A percentile compares a stretch with the other conserved stretches of the same genome.
These are phyloP conservation scores for Protomyces macrosporus DNA, from an alignment of 1,139 yeast species.

Conservation along the genomic window DNA sequence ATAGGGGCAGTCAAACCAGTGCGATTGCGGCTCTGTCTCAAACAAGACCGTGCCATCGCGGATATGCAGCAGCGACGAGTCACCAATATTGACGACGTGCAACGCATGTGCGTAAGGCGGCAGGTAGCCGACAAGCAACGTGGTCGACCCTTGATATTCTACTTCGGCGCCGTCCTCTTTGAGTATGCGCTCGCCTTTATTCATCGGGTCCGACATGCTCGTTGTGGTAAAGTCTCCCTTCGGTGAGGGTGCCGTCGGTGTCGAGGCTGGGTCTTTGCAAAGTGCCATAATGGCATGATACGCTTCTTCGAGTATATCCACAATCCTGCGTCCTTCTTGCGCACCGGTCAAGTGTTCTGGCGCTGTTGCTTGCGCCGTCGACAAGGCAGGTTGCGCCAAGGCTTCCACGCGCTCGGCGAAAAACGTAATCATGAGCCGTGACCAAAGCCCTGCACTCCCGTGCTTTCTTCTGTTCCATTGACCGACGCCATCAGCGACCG, in stretches of 20 bases:
- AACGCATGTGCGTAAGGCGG: slow-evolving; percentile 10
- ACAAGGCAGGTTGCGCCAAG: neutral
- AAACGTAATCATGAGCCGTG: slow-evolving; percentile 25
- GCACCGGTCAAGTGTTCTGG: neutral
- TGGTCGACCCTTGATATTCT: slow-evolving; percentile 21
- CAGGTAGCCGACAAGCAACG: slow-evolving; percentile 12
- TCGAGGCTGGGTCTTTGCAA: slow-evolving; percentile 19
- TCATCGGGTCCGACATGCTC: slow-evolving; percentile 24
- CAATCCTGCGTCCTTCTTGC: neutral
- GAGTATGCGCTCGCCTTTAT: slow-evolving; percentile 6
- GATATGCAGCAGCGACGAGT: slow-evolving; percentile 27
- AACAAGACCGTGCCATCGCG: slow-evolving; percentile 27
- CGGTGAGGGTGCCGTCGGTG: slow-evolving; percentile 20
- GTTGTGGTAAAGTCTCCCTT: slow-evolving; percentile 19
- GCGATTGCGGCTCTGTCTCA: slow-evolving; percentile 30
- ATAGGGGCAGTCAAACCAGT: slow-evolving; percentile 30
- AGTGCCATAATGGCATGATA: slow-evolving; percentile 23
- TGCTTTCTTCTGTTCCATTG: slow-evolving; percentile 30
- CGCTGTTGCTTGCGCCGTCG: neutral
- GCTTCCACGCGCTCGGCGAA: slow-evolving; percentile 17
- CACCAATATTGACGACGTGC: slow-evolving; percentile 28
- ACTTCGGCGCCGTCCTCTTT: slow-evolving; percentile 21
- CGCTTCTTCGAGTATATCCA: slow-evolving; percentile 13
- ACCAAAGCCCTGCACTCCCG: slow-evolving; percentile 31
- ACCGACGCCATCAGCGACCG: slow-evolving; percentile 31